Evolutionary conservation across 2,329 filamentous ascomycete species (phyloP).

Genomic region (Ceratocystis eucalypticola): DNA sequence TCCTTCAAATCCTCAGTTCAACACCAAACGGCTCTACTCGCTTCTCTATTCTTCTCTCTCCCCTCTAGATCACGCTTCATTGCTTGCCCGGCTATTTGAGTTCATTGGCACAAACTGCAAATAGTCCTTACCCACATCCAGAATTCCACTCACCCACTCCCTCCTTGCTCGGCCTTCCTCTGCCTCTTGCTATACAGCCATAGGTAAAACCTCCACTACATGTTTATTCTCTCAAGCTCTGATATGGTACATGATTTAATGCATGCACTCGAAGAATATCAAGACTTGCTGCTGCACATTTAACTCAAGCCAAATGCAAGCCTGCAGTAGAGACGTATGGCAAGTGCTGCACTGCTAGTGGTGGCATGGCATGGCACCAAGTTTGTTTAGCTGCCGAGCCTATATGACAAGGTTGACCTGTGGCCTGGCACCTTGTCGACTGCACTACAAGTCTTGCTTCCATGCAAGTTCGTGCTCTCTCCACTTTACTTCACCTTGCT

Average conservation of each 20-base stretch:
- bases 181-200: background rate
- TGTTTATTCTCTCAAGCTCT: background rate
- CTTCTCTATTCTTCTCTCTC: background rate
- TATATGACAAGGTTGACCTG: background rate
- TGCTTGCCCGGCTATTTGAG: background rate
- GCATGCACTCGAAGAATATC: background rate
- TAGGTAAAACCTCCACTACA: background rate
- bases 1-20: background rate
- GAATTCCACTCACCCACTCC: background rate
- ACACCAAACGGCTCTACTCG: background rate
- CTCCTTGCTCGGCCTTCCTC: background rate
- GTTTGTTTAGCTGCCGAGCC: background rate
- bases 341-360: background rate
- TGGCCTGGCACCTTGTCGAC: background rate
- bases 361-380: background rate
- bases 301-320: constrained; percentile 2
- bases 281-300: background rate
- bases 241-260: background rate
- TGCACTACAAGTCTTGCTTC: background rate
- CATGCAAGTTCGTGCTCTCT: constrained; percentile 1
- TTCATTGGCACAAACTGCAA: background rate
- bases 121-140: background rate
- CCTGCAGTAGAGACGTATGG: constrained; percentile 2
- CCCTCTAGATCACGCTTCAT: background rate
- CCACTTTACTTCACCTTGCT: background rate